phyloP scores from a whole-genome alignment of 2,329 filamentous ascomycete species.

The Epichloe bromicola region DNA sequence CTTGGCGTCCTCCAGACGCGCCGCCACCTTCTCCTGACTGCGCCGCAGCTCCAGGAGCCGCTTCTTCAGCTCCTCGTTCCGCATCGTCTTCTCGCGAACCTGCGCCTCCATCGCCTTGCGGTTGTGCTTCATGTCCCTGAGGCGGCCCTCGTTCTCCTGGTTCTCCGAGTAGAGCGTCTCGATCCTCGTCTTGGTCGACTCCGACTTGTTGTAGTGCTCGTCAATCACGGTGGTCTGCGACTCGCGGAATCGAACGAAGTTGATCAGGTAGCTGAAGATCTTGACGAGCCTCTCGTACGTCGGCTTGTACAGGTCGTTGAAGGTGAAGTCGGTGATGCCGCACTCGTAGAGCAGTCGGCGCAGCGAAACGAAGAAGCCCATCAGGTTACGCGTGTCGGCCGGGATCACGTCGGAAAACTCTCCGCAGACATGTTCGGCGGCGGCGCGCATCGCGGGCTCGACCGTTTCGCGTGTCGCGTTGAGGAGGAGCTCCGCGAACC shows the following conservation, averaged over 20 bases:
- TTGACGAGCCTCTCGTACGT: constrained; percentile 83
- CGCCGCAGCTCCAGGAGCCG: constrained; percentile 67
- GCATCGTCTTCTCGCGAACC: constrained; percentile 69
- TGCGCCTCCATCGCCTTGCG: constrained; percentile 69
- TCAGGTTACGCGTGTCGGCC: constrained; percentile 78
- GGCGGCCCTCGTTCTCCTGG: constrained; percentile 66
- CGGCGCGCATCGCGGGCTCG: constrained; percentile 88
- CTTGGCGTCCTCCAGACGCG: constrained; percentile 72
- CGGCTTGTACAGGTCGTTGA: constrained; percentile 81
- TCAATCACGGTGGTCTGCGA: constrained; percentile 83
- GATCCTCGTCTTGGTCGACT: constrained; percentile 75
- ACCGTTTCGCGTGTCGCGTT: constrained; percentile 88
- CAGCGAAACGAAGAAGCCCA: constrained; percentile 88
- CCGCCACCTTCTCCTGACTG: constrained; percentile 70
- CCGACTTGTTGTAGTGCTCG: constrained; percentile 82
- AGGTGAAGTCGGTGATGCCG: constrained; percentile 85
- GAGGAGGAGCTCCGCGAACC: constrained; percentile 88
- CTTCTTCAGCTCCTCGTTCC: constrained; percentile 79
- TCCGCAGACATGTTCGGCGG: constrained; percentile 74
- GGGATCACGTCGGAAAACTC: constrained; percentile 77
- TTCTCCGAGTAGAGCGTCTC: constrained; percentile 78
- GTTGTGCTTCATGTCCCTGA: constrained; percentile 71
- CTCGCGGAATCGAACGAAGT: constrained; percentile 95
- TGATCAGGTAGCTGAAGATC: constrained; percentile 96
- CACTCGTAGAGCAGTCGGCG: constrained; percentile 73